Percentiles rank a stretch among this genome's conserved stretches.
These are phyloP conservation scores for Cardamine chenopodiifolia DNA, from an alignment of 345 rosid genomes.

Conservation along the genomic window DNA sequence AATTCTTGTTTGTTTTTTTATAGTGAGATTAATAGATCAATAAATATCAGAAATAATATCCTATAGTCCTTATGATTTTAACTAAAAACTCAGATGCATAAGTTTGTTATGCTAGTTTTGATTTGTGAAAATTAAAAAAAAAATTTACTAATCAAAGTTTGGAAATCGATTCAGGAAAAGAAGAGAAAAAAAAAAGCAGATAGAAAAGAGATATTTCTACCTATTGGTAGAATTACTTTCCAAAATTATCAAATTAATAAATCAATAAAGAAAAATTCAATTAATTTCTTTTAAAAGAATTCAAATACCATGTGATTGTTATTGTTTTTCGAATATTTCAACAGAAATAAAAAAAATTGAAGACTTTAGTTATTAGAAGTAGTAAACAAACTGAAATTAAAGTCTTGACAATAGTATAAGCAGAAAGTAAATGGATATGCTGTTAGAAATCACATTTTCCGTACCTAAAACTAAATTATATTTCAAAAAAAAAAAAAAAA, in stretches of 20 bases:
- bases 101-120: not conserved
- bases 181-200: too few species aligned
- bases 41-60: not conserved
- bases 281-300: not conserved
- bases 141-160: not conserved
- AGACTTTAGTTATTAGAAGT: not conserved
- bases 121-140: not conserved
- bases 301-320: not conserved
- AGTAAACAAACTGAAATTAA: not conserved
- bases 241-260: not conserved
- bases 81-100: not conserved
- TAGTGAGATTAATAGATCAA: not conserved
- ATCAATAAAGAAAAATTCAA: not conserved
- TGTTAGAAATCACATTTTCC: conserved; percentile 27
- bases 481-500: not conserved
- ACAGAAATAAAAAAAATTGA: not conserved
- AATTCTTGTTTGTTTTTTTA: not conserved
- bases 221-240: not conserved
- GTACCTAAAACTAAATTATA: conserved; percentile 3
- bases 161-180: not conserved
- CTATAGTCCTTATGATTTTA: not conserved
- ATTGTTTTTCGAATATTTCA: not conserved
- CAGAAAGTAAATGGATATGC: conserved; percentile 6
- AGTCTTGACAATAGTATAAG: not conserved
- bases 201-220: not conserved